Evolutionary conservation across 2,329 filamentous ascomycete species (phyloP).

Genomic region (Aureobasidium uvarum): DNA sequence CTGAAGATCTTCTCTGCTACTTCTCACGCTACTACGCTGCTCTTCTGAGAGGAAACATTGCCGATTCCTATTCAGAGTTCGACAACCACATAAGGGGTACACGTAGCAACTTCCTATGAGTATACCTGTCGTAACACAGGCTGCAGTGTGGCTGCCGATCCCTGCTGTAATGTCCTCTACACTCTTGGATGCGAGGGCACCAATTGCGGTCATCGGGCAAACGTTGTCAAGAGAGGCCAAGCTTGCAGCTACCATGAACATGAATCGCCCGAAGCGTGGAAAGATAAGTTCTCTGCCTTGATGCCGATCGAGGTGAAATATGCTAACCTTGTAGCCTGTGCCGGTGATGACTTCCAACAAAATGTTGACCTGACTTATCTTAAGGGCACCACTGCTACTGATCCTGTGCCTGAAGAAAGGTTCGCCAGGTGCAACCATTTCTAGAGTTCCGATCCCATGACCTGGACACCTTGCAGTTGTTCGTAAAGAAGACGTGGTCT

Average conservation of each 20-base stretch:
- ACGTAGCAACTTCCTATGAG: neutral
- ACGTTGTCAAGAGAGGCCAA: neutral
- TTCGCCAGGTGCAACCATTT: neutral
- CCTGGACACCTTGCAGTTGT: neutral
- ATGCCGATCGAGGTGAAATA: neutral
- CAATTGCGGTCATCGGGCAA: neutral
- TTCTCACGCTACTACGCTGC: slow-evolving; percentile 9
- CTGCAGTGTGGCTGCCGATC: neutral
- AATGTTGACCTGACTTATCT: neutral
- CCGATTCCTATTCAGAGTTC: neutral
- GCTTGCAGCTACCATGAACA: neutral
- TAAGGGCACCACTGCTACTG: neutral
- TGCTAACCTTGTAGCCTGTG: neutral
- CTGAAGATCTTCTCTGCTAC: slow-evolving; percentile 3
- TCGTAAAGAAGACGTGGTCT: neutral
- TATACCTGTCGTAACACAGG: neutral
- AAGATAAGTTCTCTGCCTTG: neutral
- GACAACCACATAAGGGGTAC: neutral
- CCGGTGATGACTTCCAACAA: neutral
- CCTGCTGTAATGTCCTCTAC: neutral
- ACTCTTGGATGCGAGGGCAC: neutral
- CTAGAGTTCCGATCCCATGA: neutral
- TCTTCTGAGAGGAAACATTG: neutral
- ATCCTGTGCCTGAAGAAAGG: neutral
- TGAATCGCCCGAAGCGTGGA: neutral